Base-by-base conservation (phyloP, 345 rosid genomes). In the Brassica carinata region DNA sequence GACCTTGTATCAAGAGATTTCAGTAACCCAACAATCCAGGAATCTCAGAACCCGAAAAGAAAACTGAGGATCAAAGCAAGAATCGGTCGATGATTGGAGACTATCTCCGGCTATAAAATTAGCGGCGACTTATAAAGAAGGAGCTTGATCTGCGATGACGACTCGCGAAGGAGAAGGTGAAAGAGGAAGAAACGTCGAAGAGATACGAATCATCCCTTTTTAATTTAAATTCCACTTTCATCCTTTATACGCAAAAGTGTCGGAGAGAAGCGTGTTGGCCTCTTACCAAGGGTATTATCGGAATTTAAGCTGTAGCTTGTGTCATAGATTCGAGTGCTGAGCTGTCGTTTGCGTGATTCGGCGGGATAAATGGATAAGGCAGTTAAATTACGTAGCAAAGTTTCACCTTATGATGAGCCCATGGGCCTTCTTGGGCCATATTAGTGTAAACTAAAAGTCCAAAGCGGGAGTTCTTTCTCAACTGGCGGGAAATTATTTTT, bases 391-490 rank as follows among this genome's bases (percentile, higher is more conserved):
- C 64, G 30, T 19, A 3, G 13, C 13, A 57, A 0, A 18, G 13
- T 57, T 53, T 23, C 31, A 59, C 64, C 3, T 10, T n/a, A 53
- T 53, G 8, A 4, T 9, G 14, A 59, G 33, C n/a, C 33, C 64
- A 61, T 61, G 64, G n/a, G 64, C 64, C 64, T 10, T 9, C 10
- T 0, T n/a, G 23, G 83, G 53, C 76, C 19, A 43, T 62, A 23
- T 23, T 3, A 17, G 5, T 38, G n/a, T 5, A 15, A 18, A 40
- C 13, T 2, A 26, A 73, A 73, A 79, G 75, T 34, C 71, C 72
- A 66, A 57, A 76, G 83, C 83, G 83, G 83, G 83, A 75, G 13
- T 63, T 34, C 40, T 15, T 64, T 17, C 33, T 40, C 69, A 81
- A 13, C 69, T 55, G 77, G 80, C 83, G 83, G 80, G 80, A 76